Conservation (phyloP, 495 filamentous ascomycete species). For the Podospora pseudocomata region DNA sequence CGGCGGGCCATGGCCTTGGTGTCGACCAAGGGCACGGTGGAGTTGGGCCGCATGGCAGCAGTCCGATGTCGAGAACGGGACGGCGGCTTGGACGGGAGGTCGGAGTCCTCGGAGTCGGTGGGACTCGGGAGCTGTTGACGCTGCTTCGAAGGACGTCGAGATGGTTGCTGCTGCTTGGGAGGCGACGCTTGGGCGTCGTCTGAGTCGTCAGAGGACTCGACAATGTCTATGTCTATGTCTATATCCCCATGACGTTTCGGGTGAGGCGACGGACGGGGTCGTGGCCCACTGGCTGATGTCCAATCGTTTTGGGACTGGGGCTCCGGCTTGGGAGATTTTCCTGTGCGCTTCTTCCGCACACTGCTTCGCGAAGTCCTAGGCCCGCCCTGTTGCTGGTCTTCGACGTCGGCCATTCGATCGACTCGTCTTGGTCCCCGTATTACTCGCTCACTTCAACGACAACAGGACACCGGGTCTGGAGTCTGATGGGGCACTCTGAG, state of each 20-base stretch:
- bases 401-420: conserved; percentile 44
- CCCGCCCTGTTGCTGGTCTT: conserved; percentile 31
- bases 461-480: neutral
- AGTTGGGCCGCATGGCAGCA: conserved; percentile 30
- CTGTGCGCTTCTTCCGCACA: conserved; percentile 30
- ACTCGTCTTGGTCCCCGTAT: neutral
- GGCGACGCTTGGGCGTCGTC: conserved; percentile 27
- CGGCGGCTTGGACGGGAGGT: conserved; percentile 13
- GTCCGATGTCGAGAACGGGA: conserved; percentile 9
- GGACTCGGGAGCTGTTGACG: conserved; percentile 16
- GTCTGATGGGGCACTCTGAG: conserved; percentile 4
- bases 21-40: conserved; percentile 23
- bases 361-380: conserved; percentile 29
- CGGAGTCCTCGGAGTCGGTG: conserved; percentile 14
- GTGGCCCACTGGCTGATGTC: conserved; percentile 33
- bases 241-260: conserved; percentile 34
- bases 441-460: conserved; percentile 32
- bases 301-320: conserved; percentile 40
- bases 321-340: conserved; percentile 25
- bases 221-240: conserved; percentile 24
- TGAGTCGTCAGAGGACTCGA: conserved; percentile 22
- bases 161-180: conserved; percentile 19
- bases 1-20: conserved; percentile 24
- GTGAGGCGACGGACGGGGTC: conserved; percentile 43
- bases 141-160: conserved; percentile 14